These are phyloP conservation scores for Polyporus arcularius DNA, from an alignment of 768 basidiomycete species.

Conservation along the genomic window DNA sequence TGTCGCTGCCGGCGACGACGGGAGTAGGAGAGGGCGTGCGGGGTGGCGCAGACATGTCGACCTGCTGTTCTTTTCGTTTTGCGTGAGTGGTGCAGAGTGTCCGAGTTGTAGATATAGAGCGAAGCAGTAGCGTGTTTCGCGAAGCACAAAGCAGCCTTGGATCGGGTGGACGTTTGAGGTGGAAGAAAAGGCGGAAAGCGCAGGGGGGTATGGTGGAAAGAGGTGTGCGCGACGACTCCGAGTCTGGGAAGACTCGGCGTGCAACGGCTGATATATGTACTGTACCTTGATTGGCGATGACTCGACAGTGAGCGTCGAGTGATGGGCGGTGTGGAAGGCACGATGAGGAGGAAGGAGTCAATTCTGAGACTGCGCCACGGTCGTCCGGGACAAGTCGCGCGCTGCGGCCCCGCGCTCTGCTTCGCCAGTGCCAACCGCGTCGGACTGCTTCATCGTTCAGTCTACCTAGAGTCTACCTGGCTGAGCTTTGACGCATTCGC, in stretches of 20 bases:
- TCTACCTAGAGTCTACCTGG: too few relatives aligned
- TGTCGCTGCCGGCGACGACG: not conserved
- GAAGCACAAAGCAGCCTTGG: not conserved
- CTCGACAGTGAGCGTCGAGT: not conserved
- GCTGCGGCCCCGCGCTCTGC: not conserved
- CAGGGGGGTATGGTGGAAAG: conserved; percentile 9
- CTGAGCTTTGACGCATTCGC: too few relatives aligned
- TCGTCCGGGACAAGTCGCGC: not conserved
- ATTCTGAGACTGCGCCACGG: not conserved
- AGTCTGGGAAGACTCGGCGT: not conserved
- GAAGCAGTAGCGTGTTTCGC: not conserved
- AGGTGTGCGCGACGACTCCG: not conserved
- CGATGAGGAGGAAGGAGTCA: not conserved
- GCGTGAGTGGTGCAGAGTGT: not conserved
- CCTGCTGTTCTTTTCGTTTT: not conserved
- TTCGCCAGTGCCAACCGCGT: too few relatives aligned
- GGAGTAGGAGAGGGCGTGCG: conserved; percentile 1
- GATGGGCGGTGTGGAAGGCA: not conserved
- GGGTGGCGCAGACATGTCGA: conserved; percentile 6
- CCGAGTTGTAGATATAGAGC: not conserved
- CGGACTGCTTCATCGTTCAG: too few relatives aligned
- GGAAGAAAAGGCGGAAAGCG: not conserved
- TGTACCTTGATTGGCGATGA: not conserved
- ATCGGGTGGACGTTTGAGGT: not conserved
- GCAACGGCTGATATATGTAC: conserved; percentile 5